Conservation (phyloP, 2,329 filamentous ascomycete genomes). For the Xenosphaeropsis pyriputrescens region DNA sequence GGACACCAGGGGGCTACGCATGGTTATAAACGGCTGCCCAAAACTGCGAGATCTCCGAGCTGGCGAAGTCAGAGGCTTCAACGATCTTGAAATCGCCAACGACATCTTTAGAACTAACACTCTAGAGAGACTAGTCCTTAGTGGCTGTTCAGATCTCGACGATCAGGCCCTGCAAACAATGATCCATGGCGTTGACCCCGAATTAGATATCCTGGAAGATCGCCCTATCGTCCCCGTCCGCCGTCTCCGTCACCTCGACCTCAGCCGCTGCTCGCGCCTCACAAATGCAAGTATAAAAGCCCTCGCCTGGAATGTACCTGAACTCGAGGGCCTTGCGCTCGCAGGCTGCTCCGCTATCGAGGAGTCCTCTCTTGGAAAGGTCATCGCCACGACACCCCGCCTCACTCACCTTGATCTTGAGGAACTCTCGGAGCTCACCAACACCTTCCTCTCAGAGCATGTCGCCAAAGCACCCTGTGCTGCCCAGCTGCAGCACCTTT, state of each 20-base stretch:
- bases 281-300: slow-evolving; percentile 58
- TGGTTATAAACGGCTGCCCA: slow-evolving; percentile 58
- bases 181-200: slow-evolving; percentile 60
- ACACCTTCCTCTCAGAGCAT: slow-evolving; percentile 54
- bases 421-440: slow-evolving; percentile 66
- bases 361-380: slow-evolving; percentile 54
- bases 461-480: slow-evolving; percentile 68
- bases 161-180: slow-evolving; percentile 62
- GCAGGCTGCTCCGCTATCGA: slow-evolving; percentile 63
- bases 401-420: slow-evolving; percentile 85
- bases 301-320: slow-evolving; percentile 60
- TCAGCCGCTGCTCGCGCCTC: slow-evolving; percentile 64
- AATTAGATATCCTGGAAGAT: slow-evolving; percentile 69
- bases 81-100: slow-evolving; percentile 56
- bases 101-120: slow-evolving; percentile 68
- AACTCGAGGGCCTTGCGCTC: slow-evolving; percentile 71
- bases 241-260: slow-evolving; percentile 68
- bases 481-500: slow-evolving; percentile 58
- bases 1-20: slow-evolving; percentile 59
- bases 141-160: slow-evolving; percentile 63
- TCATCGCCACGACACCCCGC: slow-evolving; percentile 61
- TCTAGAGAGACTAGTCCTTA: slow-evolving; percentile 69
- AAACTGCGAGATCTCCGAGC: slow-evolving; percentile 67
- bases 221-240: slow-evolving; percentile 63
- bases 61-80: slow-evolving; percentile 68